These are phyloP conservation scores for Vitis hybrid DNA, from an alignment of 177 flowering plant genomes.

Conservation along the genomic window DNA sequence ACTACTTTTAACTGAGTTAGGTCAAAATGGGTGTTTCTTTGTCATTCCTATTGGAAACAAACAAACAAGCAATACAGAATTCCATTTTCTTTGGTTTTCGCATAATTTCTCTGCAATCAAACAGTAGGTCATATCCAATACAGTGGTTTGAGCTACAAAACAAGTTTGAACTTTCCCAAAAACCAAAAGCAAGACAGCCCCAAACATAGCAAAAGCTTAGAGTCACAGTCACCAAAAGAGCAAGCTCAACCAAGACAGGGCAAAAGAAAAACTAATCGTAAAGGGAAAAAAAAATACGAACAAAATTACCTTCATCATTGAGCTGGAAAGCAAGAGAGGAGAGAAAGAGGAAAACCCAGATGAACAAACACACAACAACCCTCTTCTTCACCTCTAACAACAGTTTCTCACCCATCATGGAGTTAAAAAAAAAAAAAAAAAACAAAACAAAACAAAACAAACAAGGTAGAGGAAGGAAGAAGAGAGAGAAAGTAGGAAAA, in stretches of 20 bases:
- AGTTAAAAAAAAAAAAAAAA: background rate
- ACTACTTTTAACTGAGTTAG: too few relatives aligned
- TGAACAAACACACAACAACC: background rate
- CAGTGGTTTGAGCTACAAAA: constrained; percentile 4
- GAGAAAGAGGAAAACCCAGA: constrained; percentile 24
- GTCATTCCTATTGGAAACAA: background rate
- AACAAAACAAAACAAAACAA: background rate
- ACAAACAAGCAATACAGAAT: background rate
- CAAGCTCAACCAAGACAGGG: background rate
- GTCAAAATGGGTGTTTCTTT: too few relatives aligned
- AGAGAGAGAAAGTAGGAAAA: background rate
- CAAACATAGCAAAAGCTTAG: background rate
- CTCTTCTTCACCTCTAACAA: constrained; percentile 10
- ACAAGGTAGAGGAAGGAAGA: background rate
- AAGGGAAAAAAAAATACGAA: background rate
- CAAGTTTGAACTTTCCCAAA: background rate
- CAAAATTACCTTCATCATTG: constrained; percentile 40
- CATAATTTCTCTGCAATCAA: constrained; percentile 6
- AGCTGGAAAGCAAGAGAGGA: constrained; percentile 34
- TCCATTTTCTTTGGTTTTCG: too few relatives aligned
- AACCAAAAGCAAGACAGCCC: background rate
- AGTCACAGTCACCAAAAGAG: background rate
- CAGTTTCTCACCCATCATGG: constrained; percentile 2
- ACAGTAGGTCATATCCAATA: background rate
- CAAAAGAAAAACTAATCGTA: background rate